Evolutionary conservation across 495 filamentous ascomycete genomes (phyloP).

Genomic region (Annulohypoxylon maeteangense): DNA sequence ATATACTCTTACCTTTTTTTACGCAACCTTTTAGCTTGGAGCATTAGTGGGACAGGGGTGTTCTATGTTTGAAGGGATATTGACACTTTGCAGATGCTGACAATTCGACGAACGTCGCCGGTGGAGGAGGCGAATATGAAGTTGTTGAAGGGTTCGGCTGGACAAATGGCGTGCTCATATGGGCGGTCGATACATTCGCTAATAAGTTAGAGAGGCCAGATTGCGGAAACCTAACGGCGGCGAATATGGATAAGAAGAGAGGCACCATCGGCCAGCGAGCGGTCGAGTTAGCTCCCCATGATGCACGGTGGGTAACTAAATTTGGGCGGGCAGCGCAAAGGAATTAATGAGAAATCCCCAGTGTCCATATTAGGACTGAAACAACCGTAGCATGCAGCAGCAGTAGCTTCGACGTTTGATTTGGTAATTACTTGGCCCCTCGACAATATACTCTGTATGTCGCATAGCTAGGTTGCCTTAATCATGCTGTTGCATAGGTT

Average conservation of each 20-base stretch:
- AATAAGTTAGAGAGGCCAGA: conserved; percentile 53
- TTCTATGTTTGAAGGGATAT: background rate
- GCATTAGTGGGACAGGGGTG: background rate
- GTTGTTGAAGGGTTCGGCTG: conserved; percentile 65
- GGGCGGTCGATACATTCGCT: conserved; percentile 59
- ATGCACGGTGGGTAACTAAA: conserved; percentile 55
- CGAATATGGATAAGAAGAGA: conserved; percentile 43
- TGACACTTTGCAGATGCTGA: conserved; percentile 48
- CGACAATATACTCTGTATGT: background rate
- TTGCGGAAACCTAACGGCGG: conserved; percentile 56
- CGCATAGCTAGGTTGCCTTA: background rate
- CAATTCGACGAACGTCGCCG: conserved; percentile 58
- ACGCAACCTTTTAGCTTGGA: background rate
- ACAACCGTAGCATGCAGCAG: background rate
- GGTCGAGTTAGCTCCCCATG: conserved; percentile 53
- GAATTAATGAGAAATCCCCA: background rate
- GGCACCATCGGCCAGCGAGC: conserved; percentile 44
- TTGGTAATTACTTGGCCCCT: background rate
- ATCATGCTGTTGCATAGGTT: too few species aligned
- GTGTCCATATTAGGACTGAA: too few species aligned
- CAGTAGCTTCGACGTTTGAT: background rate
- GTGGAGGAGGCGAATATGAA: conserved; percentile 61
- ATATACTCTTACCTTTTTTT: background rate
- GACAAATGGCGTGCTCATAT: conserved; percentile 64
- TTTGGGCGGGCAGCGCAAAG: conserved; percentile 35